Conservation (phyloP, 1,284 basidiomycete genomes). For the Puccinia novopanici region DNA sequence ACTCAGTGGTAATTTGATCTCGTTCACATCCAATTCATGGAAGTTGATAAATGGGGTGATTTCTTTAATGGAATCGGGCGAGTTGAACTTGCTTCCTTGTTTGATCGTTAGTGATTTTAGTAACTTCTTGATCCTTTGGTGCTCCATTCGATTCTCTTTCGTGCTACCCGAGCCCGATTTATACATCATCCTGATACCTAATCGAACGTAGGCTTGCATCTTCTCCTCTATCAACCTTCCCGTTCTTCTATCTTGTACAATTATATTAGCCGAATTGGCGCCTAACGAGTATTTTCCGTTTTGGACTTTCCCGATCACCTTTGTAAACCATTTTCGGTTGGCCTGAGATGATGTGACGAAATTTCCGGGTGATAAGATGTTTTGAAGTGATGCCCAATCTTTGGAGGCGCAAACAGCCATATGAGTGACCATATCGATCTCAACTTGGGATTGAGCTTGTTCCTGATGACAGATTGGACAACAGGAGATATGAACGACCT, state of each 20-base stretch:
- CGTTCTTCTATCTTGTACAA: constrained; percentile 85
- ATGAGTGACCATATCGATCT: constrained; percentile 70
- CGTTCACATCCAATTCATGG: constrained; percentile 78
- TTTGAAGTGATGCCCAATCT: constrained; percentile 85
- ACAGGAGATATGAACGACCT: constrained; percentile 89
- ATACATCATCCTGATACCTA: constrained; percentile 89
- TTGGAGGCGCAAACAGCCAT: constrained; percentile 85
- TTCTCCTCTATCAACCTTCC: constrained; percentile 96
- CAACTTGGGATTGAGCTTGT: constrained; percentile 77
- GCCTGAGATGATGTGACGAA: constrained; percentile 94
- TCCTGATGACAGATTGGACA: constrained; percentile 92
- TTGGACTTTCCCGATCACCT: constrained; percentile 66
- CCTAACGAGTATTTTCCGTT: constrained; percentile 84
- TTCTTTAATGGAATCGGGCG: constrained; percentile 76
- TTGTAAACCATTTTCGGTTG: constrained; percentile 94
- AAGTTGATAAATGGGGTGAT: constrained; percentile 87
- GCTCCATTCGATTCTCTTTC: constrained; percentile 69
- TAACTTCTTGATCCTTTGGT: constrained; percentile 68
- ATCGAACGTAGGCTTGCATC: constrained; percentile 83
- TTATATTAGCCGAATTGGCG: constrained; percentile 61
- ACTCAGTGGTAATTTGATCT: constrained; percentile 77
- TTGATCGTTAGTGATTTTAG: constrained; percentile 89
- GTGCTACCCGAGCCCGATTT: constrained; percentile 75
- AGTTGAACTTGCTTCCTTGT: constrained; percentile 90
- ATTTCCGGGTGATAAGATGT: constrained; percentile 73